These are phyloP conservation scores for Aegilops bicornis DNA, from an alignment of 176 grass and related monocot species.

Conservation along the genomic window DNA sequence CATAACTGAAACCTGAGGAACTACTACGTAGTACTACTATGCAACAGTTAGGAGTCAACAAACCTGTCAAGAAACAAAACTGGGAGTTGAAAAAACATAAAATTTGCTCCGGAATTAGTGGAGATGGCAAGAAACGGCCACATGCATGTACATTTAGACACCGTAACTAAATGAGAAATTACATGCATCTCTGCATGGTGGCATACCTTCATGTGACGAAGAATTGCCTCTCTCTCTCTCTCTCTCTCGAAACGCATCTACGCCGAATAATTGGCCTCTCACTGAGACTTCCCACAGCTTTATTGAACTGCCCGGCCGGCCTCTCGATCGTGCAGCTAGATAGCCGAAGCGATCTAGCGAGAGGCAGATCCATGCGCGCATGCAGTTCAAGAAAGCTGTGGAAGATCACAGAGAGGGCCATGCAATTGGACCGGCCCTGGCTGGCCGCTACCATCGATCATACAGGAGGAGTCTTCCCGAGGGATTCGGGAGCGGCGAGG, in stretches of 20 bases:
- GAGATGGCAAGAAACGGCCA: neutral
- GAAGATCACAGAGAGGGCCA: slow-evolving; percentile 95
- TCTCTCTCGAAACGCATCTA: neutral
- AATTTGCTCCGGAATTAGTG: neutral
- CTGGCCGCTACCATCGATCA: neutral
- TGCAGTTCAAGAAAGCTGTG: slow-evolving; percentile 99
- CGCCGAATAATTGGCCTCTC: slow-evolving; percentile 39
- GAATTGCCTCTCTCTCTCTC: neutral
- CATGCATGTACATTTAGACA: neutral
- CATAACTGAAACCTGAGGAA: neutral
- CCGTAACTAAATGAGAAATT: too few species aligned
- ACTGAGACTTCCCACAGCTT: slow-evolving; percentile 90
- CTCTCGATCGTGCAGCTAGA: neutral
- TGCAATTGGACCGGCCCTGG: neutral
- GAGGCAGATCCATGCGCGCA: neutral
- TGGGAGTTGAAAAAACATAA: neutral
- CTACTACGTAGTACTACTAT: neutral
- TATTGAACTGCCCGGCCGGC: slow-evolving; percentile 70
- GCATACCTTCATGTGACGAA: neutral
- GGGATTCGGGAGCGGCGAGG: neutral
- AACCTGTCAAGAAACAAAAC: neutral
- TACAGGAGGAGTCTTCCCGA: neutral
- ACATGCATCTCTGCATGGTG: neutral
- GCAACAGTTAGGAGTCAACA: neutral
- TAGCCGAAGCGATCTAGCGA: neutral